A percentile compares a stretch with the other conserved stretches of the same genome.
phyloP scores from a whole-genome alignment of 345 rosid genomes.

The Citropsis articulata region DNA sequence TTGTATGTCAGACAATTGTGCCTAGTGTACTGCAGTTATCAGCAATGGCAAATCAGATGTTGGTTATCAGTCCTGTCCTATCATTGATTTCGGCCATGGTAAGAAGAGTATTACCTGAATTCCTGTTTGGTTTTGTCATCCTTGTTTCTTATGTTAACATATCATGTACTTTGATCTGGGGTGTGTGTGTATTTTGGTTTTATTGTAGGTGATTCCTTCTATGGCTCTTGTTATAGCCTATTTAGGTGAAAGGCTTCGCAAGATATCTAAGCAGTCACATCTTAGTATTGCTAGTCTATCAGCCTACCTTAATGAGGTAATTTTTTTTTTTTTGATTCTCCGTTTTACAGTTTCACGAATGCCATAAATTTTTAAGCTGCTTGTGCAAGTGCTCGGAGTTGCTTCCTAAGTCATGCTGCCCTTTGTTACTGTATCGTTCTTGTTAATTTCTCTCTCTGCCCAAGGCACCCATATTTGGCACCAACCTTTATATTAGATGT shows the following conservation, averaged over 20 bases:
- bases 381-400: conserved; percentile 2
- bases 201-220: conserved; percentile 65
- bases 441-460: neutral
- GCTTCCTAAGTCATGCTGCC: neutral
- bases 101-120: conserved; percentile 17
- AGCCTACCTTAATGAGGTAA: conserved; percentile 83
- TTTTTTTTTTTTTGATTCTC: neutral
- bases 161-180: neutral
- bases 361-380: neutral
- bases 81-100: conserved; percentile 80
- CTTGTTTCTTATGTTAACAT: neutral
- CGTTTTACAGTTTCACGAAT: neutral
- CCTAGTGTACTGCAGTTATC: conserved; percentile 76
- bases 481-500: neutral
- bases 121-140: conserved; percentile 1
- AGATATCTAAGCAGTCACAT: conserved; percentile 72
- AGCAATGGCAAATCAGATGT: conserved; percentile 79
- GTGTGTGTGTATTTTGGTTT: neutral
- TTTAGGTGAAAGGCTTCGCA: conserved; percentile 75
- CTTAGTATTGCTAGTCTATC: conserved; percentile 72
- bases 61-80: conserved; percentile 72
- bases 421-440: neutral
- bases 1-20: conserved; percentile 60
- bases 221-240: conserved; percentile 60
- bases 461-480: neutral